Conservation (phyloP, 345 rosid species). For the Eucalyptus polyanthemos region DNA sequence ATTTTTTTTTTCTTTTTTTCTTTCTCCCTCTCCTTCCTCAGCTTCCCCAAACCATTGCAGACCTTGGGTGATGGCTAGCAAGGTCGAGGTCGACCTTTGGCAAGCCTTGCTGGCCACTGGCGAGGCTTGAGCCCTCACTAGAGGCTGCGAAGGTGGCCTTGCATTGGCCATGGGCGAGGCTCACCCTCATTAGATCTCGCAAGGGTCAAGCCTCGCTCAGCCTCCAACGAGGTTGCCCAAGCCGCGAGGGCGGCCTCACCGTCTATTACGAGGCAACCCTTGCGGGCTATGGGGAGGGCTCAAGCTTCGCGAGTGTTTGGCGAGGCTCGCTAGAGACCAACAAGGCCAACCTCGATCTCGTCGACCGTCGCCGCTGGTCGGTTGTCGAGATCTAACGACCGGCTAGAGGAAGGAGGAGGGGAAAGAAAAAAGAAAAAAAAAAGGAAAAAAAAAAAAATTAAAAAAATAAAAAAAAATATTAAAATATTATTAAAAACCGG, state of each 20-base stretch:
- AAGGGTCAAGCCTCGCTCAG: accelerated
- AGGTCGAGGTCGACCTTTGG: accelerated
- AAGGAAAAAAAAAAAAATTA: no score
- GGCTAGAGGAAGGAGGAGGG: no score
- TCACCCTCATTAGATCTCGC: no score
- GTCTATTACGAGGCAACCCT: accelerated
- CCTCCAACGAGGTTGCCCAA: accelerated
- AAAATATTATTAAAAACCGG: no score
- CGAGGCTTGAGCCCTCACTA: no score
- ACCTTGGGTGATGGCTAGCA: accelerated
- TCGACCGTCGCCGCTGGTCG: accelerated
- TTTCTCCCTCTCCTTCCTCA: no score
- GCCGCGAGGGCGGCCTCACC: accelerated
- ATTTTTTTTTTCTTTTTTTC: accelerated
- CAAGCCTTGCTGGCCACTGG: no score
- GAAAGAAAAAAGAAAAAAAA: accelerated
- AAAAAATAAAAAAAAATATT: no score
- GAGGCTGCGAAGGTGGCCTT: accelerated
- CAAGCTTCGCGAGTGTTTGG: accelerated
- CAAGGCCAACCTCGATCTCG: no score
- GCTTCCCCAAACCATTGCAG: no score
- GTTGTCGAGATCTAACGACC: accelerated
- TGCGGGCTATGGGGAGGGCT: no score
- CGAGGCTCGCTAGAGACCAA: accelerated
- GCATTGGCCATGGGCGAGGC: accelerated